phyloP scores from a whole-genome alignment of 2,329 filamentous ascomycete species.

The Penicillium brasilianum region DNA sequence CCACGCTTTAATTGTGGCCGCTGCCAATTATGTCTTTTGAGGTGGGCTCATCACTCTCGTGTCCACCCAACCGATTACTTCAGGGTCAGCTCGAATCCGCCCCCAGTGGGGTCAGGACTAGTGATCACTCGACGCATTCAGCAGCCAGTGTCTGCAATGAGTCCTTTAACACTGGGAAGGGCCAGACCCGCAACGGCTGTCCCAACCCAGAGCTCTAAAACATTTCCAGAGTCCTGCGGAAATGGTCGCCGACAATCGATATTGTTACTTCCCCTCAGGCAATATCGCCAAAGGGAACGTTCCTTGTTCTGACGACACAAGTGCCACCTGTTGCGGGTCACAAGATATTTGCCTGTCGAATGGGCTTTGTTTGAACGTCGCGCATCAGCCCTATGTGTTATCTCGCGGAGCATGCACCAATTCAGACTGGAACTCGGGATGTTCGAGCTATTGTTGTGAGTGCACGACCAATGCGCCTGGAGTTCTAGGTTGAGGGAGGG shows the following conservation, averaged over 20 bases:
- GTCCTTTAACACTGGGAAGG: neutral
- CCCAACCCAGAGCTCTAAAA: neutral
- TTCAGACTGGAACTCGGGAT: neutral
- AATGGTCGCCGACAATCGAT: constrained; percentile 4
- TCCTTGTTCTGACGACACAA: constrained; percentile 1
- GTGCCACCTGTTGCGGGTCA: constrained; percentile 1
- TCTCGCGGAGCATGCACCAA: constrained; percentile 2
- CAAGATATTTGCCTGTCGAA: constrained; percentile 1
- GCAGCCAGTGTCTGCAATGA: neutral
- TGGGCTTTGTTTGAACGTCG: constrained; percentile 1
- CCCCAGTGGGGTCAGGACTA: neutral
- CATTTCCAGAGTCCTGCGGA: neutral
- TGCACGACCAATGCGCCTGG: neutral
- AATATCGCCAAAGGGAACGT: constrained; percentile 1
- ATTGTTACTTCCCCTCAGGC: constrained; percentile 1
- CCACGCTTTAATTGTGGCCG: neutral
- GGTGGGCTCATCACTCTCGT: neutral
- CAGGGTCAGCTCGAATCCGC: neutral
- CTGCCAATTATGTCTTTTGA: neutral
- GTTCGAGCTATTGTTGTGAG: neutral
- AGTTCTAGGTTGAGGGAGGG: neutral
- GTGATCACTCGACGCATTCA: neutral
- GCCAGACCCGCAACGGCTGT: neutral
- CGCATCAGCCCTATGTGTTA: neutral
- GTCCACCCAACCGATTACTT: neutral